Base-by-base conservation (phyloP, 2,329 filamentous ascomycete genomes). In the Daldinia sp. region DNA sequence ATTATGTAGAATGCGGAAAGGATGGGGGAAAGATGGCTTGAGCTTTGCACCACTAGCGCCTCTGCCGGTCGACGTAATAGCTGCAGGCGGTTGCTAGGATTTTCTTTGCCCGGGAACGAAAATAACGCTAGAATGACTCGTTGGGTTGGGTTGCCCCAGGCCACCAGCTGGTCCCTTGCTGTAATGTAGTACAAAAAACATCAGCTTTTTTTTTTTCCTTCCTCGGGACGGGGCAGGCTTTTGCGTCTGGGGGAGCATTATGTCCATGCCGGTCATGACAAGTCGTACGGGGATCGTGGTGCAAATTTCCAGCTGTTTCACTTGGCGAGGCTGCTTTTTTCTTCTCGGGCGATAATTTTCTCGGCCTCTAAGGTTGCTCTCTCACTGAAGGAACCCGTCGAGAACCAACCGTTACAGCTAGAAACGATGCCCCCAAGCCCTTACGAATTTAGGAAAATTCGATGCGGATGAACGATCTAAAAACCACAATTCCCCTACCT, bases 221-320 rank as follows among this genome's bases (percentile, higher is more conserved):
- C 41, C 26, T 44, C 28, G 44, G 44, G 41, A 48, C 39, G 39
- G n/a, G 55, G 35, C n/a, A 23, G 20, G 35, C 26, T 64, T 51
- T 33, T 54, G 33, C 44, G 35, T 33, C 26, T 23, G 7, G 61
- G 39, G 60, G 51, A 35, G 18, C 20, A 23, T 50, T 55, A 55
- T 50, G 50, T 42, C 20, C 20, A 23, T 23, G 2, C 20, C 20
- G 39, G 53, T 23, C 53, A 30, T 39, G 10, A 13, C 18, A 61
- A 44, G 68, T 70, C 39, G 44, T 56, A 72, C 68, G 10, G 44
- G 44, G 42, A 59, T 10, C 13, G 66, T 67, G 12, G 65, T 67
- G 55, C 70, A 67, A 72, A 72, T 72, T 67, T 70, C 70, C 58
- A 67, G 39, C 10, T 72, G 65, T 70, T 72, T 71, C 70, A 72